Percentiles rank a stretch among this genome's conserved stretches.
Conservation (phyloP, 192 early-diverging fungal genomes). For the Coemansia sp. region DNA sequence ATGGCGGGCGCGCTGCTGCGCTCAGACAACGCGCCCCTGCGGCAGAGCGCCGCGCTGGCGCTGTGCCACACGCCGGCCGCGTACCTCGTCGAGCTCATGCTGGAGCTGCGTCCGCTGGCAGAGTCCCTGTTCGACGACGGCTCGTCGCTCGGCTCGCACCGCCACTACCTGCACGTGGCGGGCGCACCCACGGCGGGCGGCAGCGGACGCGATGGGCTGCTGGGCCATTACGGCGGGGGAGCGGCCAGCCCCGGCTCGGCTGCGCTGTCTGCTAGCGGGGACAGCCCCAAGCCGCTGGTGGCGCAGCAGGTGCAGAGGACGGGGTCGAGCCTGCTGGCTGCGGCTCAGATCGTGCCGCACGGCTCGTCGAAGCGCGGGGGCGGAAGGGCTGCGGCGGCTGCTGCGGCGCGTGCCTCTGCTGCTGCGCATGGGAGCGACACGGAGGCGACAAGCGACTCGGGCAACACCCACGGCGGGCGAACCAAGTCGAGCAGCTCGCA, state of each 20-base stretch:
- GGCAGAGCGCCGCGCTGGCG: conserved; percentile 32
- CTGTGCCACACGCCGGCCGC: conserved; percentile 34
- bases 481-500: neutral
- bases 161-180: conserved; percentile 46
- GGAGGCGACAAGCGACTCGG: conserved; percentile 31
- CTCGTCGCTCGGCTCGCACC: conserved; percentile 25
- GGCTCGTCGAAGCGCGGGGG: conserved; percentile 20
- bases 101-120: conserved; percentile 43
- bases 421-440: conserved; percentile 17
- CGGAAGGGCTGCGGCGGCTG: conserved; percentile 14
- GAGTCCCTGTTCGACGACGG: conserved; percentile 49
- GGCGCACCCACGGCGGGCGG: conserved; percentile 4
- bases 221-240: conserved; percentile 20
- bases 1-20: conserved; percentile 33
- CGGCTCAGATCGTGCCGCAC: conserved; percentile 23
- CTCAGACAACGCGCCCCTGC: conserved; percentile 46
- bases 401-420: conserved; percentile 6
- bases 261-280: neutral
- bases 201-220: conserved; percentile 12
- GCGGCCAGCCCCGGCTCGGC: conserved; percentile 17
- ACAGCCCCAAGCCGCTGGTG: conserved; percentile 10
- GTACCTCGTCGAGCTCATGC: conserved; percentile 46
- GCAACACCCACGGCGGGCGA: neutral
- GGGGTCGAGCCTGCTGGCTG: conserved; percentile 12
- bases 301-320: conserved; percentile 13